phyloP scores from a whole-genome alignment of 2,329 filamentous ascomycete genomes.

The Phialophora chinensis region DNA sequence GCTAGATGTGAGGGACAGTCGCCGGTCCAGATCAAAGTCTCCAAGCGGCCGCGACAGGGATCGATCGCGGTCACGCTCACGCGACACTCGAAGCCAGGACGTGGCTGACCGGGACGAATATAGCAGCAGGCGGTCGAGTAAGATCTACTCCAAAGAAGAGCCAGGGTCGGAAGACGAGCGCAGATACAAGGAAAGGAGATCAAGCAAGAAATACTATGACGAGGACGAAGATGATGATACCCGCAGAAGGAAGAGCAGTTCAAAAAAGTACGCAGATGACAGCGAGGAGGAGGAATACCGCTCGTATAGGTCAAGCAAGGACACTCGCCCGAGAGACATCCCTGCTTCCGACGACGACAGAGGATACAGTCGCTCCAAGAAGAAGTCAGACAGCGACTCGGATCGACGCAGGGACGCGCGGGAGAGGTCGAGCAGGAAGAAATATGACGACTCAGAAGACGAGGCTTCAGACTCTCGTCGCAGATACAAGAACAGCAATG shows the following conservation, averaged over 20 bases:
- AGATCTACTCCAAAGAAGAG: slow-evolving; percentile 42
- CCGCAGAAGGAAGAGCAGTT: slow-evolving; percentile 36
- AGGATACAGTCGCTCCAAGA: slow-evolving; percentile 25
- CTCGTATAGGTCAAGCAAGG: slow-evolving; percentile 25
- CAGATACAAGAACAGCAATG: slow-evolving; percentile 11
- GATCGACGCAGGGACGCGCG: slow-evolving; percentile 23
- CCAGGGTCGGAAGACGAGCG: slow-evolving; percentile 37
- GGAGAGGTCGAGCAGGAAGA: slow-evolving; percentile 26
- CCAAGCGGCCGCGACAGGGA: slow-evolving; percentile 47
- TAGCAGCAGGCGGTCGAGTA: slow-evolving; percentile 27
- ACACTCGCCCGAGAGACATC: slow-evolving; percentile 25
- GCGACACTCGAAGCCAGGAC: slow-evolving; percentile 47
- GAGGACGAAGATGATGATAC: slow-evolving; percentile 42
- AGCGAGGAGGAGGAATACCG: slow-evolving; percentile 33
- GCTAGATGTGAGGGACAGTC: slow-evolving; percentile 36
- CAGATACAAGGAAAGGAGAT: slow-evolving; percentile 30
- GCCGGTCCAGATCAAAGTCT: slow-evolving; percentile 53
- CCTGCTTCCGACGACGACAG: slow-evolving; percentile 33
- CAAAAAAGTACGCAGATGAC: slow-evolving; percentile 41
- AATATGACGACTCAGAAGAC: slow-evolving; percentile 26
- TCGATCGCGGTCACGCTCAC: slow-evolving; percentile 52
- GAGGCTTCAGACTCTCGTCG: slow-evolving; percentile 29
- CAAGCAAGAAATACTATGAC: slow-evolving; percentile 42
- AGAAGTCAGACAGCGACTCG: slow-evolving; percentile 34
- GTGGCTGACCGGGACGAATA: slow-evolving; percentile 42